Percentiles rank a stretch among this genome's conserved stretches.
phyloP scores from a whole-genome alignment of 2,329 filamentous ascomycete genomes.

The Sporothrix curviconia region DNA sequence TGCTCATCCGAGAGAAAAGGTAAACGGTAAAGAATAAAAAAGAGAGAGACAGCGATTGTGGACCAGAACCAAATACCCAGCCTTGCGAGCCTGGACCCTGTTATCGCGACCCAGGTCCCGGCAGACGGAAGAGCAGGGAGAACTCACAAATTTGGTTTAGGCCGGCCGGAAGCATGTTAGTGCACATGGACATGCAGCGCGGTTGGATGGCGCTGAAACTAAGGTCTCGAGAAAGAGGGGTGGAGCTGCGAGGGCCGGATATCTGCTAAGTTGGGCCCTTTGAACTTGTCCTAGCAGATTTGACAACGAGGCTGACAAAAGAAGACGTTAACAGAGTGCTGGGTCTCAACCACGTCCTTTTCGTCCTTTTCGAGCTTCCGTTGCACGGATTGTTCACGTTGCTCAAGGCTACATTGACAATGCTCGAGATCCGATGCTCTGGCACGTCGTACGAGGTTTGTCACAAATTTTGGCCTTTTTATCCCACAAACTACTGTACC shows the following conservation, averaged over 20 bases:
- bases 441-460: neutral
- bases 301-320: neutral
- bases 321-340: no score
- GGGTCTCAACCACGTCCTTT: no score
- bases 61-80: no score
- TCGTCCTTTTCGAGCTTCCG: no score
- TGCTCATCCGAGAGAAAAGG: neutral
- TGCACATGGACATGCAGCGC: neutral
- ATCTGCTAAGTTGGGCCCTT: no score
- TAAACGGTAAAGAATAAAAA: neutral
- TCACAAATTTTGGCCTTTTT: no score
- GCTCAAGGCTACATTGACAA: no score
- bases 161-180: neutral
- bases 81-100: neutral
- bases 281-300: no score
- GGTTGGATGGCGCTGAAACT: neutral
- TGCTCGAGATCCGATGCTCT: slow-evolving; percentile 1
- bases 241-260: neutral
- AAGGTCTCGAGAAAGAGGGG: neutral
- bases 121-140: neutral
- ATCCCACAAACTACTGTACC: neutral
- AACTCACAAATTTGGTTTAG: neutral
- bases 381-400: no score
- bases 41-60: neutral
- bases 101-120: neutral